phyloP scores from a whole-genome alignment of 208 protist genomes.

The Trypanosoma platydactyli region DNA sequence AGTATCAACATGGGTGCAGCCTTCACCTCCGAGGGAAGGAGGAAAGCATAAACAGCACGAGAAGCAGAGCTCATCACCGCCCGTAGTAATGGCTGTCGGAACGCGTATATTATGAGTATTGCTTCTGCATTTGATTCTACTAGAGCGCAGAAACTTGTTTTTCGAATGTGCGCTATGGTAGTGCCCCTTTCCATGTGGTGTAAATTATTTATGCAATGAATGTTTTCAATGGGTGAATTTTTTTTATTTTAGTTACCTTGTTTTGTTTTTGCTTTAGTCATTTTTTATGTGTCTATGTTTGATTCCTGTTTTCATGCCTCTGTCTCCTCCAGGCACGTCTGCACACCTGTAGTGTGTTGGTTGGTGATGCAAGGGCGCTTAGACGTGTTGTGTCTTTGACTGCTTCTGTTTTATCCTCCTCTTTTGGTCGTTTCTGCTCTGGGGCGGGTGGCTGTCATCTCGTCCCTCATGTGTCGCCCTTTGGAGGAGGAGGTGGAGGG shows the following conservation, averaged over 20 bases:
- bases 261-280: conserved; percentile 8
- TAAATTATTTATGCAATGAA: conserved; percentile 1
- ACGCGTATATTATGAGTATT: conserved; percentile 43
- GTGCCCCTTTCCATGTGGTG: too few species aligned
- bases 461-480: too few species aligned
- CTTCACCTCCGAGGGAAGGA: not conserved
- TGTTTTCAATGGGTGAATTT: conserved; percentile 8
- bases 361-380: too few species aligned
- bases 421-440: too few species aligned
- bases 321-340: not conserved
- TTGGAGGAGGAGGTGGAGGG: not conserved
- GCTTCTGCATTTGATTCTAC: too few species aligned
- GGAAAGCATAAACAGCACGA: conserved; percentile 14
- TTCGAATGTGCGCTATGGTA: too few species aligned
- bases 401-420: not conserved
- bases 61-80: not conserved
- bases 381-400: too few species aligned
- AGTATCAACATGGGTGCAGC: too few species aligned
- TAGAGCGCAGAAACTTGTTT: too few species aligned
- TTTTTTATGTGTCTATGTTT: not conserved
- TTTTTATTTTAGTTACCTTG: conserved; percentile 8
- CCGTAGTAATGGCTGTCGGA: conserved; percentile 39
- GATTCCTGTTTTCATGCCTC: not conserved
- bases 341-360: too few species aligned
- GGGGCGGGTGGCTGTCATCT: too few species aligned